Evolutionary conservation across 768 basidiomycete genomes (phyloP).

Genomic region (Clitopilus passeckerianus): DNA sequence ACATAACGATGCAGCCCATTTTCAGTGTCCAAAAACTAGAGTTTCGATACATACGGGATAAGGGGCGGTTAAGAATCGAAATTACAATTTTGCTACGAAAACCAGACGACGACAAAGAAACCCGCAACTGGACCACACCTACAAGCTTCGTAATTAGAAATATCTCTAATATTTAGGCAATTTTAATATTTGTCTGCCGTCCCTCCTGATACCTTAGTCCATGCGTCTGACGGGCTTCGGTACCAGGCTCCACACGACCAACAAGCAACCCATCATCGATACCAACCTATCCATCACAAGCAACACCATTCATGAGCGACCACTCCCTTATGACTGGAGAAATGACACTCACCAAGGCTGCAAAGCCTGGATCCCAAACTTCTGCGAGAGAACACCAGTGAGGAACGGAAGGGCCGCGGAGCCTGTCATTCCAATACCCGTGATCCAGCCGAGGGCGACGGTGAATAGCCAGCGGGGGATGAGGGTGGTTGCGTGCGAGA

Average conservation of each 20-base stretch:
- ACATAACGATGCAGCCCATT: no score
- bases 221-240: slow-evolving; percentile 12
- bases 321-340: not conserved
- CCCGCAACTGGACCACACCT: not conserved
- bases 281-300: slow-evolving; percentile 11
- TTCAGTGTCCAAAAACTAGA: no score
- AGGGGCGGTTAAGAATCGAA: no score
- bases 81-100: no score
- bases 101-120: not conserved
- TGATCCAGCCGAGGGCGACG: slow-evolving; percentile 42
- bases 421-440: slow-evolving; percentile 27
- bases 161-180: no score
- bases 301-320: not conserved
- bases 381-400: slow-evolving; percentile 10
- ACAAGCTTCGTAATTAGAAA: not conserved
- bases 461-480: slow-evolving; percentile 25
- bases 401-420: slow-evolving; percentile 17
- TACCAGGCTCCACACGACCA: slow-evolving; percentile 17
- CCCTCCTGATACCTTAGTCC: slow-evolving; percentile 3
- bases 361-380: slow-evolving; percentile 10
- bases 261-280: slow-evolving; percentile 17
- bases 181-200: no score
- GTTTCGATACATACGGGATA: no score
- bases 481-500: slow-evolving; percentile 27
- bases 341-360: slow-evolving; percentile 9